Percentiles rank a stretch among this genome's conserved stretches.
Evolutionary conservation across 495 filamentous ascomycete species (phyloP).

Genomic region (Penicillium coprophilum): DNA sequence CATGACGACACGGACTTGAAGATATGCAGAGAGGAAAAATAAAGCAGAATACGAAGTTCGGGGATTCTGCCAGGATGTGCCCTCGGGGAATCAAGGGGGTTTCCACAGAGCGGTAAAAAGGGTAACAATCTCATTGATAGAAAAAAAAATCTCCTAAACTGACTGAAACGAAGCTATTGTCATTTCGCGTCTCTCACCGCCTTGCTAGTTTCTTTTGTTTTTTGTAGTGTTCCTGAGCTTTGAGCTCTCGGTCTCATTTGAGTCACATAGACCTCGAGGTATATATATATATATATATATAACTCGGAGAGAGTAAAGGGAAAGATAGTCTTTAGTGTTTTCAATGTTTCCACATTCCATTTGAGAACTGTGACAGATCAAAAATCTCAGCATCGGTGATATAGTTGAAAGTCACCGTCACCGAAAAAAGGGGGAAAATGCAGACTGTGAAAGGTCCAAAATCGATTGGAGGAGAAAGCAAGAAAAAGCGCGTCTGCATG

Average conservation of each 20-base stretch:
- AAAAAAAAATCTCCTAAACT: constrained; percentile 13
- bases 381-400: neutral
- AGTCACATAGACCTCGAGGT: neutral
- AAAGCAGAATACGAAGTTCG: constrained; percentile 9
- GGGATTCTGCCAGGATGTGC: constrained; percentile 3
- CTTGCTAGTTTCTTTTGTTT: neutral
- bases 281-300: too few species aligned
- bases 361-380: neutral
- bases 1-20: constrained; percentile 47
- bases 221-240: too few species aligned
- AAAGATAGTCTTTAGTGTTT: neutral
- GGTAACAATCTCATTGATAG: constrained; percentile 10
- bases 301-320: neutral
- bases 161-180: constrained; percentile 16
- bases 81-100: constrained; percentile 11
- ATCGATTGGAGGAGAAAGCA: constrained; percentile 9
- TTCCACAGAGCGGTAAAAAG: constrained; percentile 12
- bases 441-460: neutral
- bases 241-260: too few species aligned
- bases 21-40: constrained; percentile 10
- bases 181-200: constrained; percentile 14
- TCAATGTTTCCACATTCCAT: too few species aligned
- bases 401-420: neutral
- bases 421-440: neutral
- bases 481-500: constrained; percentile 12